phyloP scores from a whole-genome alignment of 2,329 filamentous ascomycete genomes.

The Neofusicoccum cordaticola region DNA sequence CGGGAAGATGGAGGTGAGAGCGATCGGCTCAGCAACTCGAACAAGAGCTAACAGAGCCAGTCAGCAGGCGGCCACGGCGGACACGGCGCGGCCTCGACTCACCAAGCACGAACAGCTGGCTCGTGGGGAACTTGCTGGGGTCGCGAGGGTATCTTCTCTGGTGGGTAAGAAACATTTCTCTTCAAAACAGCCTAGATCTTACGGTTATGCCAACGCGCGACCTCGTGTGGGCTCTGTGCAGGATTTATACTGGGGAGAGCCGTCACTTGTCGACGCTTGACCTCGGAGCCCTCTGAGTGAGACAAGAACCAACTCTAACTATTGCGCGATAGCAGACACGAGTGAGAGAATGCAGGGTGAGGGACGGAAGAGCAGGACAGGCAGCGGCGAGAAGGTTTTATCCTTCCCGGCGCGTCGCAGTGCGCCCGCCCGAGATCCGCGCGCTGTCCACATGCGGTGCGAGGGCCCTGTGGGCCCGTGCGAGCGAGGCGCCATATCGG shows the following conservation, averaged over 20 bases:
- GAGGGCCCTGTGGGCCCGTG: neutral
- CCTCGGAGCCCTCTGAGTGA: neutral
- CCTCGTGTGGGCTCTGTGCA: neutral
- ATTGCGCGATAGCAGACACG: neutral
- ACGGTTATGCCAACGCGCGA: constrained; percentile 38
- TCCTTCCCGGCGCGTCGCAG: neutral
- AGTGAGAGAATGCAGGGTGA: neutral
- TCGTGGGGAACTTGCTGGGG: constrained; percentile 73
- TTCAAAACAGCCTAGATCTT: constrained; percentile 51
- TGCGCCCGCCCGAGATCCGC: neutral
- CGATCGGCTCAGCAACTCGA: constrained; percentile 87
- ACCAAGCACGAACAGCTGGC: constrained; percentile 84
- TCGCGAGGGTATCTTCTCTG: constrained; percentile 57
- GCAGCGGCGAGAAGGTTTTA: neutral
- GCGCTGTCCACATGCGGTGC: neutral
- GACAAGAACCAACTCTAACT: neutral
- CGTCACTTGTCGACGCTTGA: constrained; percentile 1
- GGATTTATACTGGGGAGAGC: neutral
- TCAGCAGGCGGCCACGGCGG: neutral
- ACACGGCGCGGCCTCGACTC: constrained; percentile 33
- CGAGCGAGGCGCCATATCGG: neutral
- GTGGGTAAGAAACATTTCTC: constrained; percentile 59
- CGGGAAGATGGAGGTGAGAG: constrained; percentile 89
- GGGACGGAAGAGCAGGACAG: neutral
- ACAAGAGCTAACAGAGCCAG: constrained; percentile 66